phyloP scores from a whole-genome alignment of 2,329 filamentous ascomycete species.

The Aphanocladium album region DNA sequence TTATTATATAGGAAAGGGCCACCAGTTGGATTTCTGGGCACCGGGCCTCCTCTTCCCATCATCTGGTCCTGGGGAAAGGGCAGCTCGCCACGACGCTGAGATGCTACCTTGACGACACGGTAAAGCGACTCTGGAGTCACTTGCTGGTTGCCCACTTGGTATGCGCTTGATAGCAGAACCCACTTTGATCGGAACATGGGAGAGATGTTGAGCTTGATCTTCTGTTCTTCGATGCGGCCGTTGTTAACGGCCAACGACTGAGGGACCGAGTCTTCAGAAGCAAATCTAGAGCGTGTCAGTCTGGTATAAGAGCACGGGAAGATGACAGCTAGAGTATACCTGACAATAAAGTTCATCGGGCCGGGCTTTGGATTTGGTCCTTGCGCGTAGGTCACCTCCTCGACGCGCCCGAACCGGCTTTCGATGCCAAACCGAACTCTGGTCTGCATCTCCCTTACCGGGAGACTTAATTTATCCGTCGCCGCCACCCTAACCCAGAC shows the following conservation, averaged over 20 bases:
- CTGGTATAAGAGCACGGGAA: not conserved
- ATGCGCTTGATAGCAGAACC: constrained; percentile 16
- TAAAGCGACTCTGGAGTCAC: not conserved
- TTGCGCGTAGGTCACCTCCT: constrained; percentile 21
- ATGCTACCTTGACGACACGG: not conserved
- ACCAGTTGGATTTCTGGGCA: not conserved
- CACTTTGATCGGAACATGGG: constrained; percentile 30
- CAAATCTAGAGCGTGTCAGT: constrained; percentile 17
- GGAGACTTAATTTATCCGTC: constrained; percentile 17
- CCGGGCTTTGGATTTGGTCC: not conserved
- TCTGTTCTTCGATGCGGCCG: constrained; percentile 22
- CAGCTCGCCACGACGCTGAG: constrained; percentile 1
- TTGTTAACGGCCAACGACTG: constrained; percentile 21
- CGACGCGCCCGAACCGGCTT: constrained; percentile 26
- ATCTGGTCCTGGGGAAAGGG: not conserved
- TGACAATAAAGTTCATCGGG: constrained; percentile 21
- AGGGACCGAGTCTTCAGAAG: constrained; percentile 11
- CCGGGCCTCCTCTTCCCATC: not conserved
- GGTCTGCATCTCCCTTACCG: constrained; percentile 20
- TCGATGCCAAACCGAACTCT: constrained; percentile 27
- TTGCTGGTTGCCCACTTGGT: constrained; percentile 1
- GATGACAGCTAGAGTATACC: constrained; percentile 19
- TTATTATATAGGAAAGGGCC: not conserved
- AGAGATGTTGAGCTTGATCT: constrained; percentile 22
- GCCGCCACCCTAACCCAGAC: constrained; percentile 22